Evolutionary conservation across 352 stramenopile species (phyloP), one percentile per base, ranked within the genome.

Genomic region (Pythium brachiatum): DNA sequence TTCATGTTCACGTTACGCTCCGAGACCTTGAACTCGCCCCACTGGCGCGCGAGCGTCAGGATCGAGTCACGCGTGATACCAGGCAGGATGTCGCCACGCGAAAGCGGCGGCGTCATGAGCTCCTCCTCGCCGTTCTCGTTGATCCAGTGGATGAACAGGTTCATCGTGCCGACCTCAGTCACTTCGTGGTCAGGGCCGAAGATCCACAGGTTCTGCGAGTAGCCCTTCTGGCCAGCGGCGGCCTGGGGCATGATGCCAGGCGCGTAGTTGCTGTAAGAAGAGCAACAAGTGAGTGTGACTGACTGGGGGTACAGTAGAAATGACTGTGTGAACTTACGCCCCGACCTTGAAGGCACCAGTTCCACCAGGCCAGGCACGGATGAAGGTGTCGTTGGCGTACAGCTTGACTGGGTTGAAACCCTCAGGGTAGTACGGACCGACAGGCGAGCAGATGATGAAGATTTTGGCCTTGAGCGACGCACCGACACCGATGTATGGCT

Each of bases 371-470:
- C 97, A 99, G 23, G 97, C 96, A 44, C 96, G 92, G 51, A 98
- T 89, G 69, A 97, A 98, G 23, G 72, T 72, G 60, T 96, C 93
- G 63, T 98, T 97, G 0, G 94, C 89, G 48, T 79, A 89, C 1
- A 97, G 73, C 72, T 94, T 96, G 51, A 97, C 85, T 0, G 90
- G 86, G 72, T 95, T 95, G 65, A 97, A 96, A 41, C 92, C 92
- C 57, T 96, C 72, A 39, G 96, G 93, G 78, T 98, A 99, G 81
- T 99, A 99, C 7, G 97, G 97, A 18, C 97, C 97, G 8, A 99
- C 96, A 9, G 97, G 97, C 53, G 86, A 98, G 26, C 97, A 82
- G 60, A 99, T 99, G 36, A 98, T 88, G 68, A 96, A 99, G 25
- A 99, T 75, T 61, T 98, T 94, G 63, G 97, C 76, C 52, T 87